Conservation (phyloP, 2,329 filamentous ascomycete species). For the Aspergillus intermedius region DNA sequence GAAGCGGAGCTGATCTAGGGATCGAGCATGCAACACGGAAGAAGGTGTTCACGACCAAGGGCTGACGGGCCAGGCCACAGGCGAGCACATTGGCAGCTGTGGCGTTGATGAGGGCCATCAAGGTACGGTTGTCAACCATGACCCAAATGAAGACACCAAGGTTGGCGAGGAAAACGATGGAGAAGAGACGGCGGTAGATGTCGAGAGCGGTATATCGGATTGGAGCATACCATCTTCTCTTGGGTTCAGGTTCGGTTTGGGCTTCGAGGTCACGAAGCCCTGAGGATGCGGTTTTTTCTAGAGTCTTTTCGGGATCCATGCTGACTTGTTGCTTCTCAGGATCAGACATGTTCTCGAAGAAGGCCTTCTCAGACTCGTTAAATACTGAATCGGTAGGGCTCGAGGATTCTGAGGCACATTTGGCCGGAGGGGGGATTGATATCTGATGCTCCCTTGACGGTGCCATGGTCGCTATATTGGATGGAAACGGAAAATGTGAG, state of each 20-base stretch:
- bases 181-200: conserved; percentile 40
- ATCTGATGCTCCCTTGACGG: conserved; percentile 8
- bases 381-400: conserved; percentile 16
- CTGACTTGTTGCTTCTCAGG: neutral
- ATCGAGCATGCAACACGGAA: conserved; percentile 42
- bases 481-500: too few relatives aligned
- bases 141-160: conserved; percentile 31
- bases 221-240: conserved; percentile 21
- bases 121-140: conserved; percentile 28
- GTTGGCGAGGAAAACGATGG: conserved; percentile 36
- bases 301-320: neutral
- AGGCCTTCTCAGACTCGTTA: conserved; percentile 11
- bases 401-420: conserved; percentile 7
- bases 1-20: conserved; percentile 41
- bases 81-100: conserved; percentile 42
- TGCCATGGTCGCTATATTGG: conserved; percentile 9
- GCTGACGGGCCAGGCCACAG: conserved; percentile 46
- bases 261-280: conserved; percentile 22
- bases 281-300: neutral
- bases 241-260: conserved; percentile 14
- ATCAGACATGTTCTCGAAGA: conserved; percentile 7
- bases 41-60: conserved; percentile 48
- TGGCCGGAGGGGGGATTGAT: conserved; percentile 12
- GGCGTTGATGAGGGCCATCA: conserved; percentile 37
- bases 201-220: conserved; percentile 33